phyloP scores from a whole-genome alignment of 805 yeast species.

The Teunomyces atbi region DNA sequence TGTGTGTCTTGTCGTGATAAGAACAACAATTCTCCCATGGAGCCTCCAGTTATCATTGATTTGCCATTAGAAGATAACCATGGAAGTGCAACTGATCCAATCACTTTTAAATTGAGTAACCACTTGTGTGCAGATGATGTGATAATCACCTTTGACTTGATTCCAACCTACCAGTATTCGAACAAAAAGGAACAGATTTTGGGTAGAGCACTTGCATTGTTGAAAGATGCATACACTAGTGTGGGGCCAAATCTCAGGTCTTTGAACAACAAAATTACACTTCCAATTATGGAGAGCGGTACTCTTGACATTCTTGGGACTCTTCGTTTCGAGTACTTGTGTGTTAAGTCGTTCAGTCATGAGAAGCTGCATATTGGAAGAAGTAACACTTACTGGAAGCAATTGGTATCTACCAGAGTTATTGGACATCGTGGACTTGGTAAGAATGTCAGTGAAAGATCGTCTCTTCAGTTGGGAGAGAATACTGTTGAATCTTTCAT shows the following conservation, averaged over 20 bases:
- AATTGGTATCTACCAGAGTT: constrained; percentile 81
- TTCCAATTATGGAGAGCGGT: constrained; percentile 74
- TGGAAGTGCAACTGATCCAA: constrained; percentile 68
- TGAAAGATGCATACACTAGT: constrained; percentile 57
- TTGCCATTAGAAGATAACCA: constrained; percentile 80
- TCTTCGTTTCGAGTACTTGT: constrained; percentile 69
- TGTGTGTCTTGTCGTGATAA: constrained; percentile 48
- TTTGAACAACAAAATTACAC: constrained; percentile 59
- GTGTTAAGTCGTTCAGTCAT: constrained; percentile 72
- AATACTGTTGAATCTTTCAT: constrained; percentile 93
- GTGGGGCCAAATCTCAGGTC: constrained; percentile 71
- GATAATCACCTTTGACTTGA: constrained; percentile 74
- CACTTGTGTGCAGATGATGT: constrained; percentile 49
- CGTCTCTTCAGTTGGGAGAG: constrained; percentile 88
- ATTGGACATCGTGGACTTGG: constrained; percentile 97
- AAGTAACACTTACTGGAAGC: constrained; percentile 87
- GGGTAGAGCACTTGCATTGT: constrained; percentile 81
- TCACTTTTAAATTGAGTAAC: constrained; percentile 62
- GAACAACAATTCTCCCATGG: constrained; percentile 30
- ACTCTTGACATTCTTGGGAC: constrained; percentile 76
- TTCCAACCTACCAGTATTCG: constrained; percentile 75
- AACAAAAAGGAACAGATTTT: constrained; percentile 44
- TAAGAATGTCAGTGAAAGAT: constrained; percentile 68
- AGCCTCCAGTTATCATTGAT: constrained; percentile 65
- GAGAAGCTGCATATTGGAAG: constrained; percentile 62